phyloP scores from a whole-genome alignment of 306 rosid species.

The Hippophae tibetana region DNA sequence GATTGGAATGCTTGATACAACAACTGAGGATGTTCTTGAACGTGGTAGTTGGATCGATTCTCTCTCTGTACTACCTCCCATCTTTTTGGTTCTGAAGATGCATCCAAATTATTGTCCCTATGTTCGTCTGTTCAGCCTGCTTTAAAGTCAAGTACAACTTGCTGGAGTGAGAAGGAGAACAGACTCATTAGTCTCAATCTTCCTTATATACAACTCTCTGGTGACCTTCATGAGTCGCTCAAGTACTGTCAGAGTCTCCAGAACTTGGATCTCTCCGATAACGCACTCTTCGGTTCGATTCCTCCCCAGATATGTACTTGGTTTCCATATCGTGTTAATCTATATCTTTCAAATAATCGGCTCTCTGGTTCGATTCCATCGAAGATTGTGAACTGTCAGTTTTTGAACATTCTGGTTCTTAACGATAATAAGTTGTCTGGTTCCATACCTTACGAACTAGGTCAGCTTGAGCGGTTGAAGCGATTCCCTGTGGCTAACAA shows the following conservation, averaged over 20 bases:
- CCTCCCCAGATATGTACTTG: slow-evolving; percentile 40
- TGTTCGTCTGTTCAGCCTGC: no score
- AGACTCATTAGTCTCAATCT: no score
- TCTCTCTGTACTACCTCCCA: slow-evolving; percentile 67
- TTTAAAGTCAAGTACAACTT: no score
- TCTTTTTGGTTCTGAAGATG: slow-evolving; percentile 45
- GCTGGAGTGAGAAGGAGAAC: no score
- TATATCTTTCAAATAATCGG: slow-evolving; percentile 42
- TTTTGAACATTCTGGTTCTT: slow-evolving; percentile 31
- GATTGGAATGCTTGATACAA: no score
- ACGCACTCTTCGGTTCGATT: slow-evolving; percentile 31
- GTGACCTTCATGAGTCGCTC: no score
- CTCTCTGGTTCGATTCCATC: slow-evolving; percentile 45
- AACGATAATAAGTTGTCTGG: slow-evolving; percentile 32
- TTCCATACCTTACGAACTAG: slow-evolving; percentile 42
- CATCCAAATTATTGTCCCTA: no score
- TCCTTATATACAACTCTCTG: no score
- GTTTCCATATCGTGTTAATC: slow-evolving; percentile 44
- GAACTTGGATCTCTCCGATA: slow-evolving; percentile 33
- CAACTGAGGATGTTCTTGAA: no score
- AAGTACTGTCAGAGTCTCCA: slow-evolving; percentile 38
- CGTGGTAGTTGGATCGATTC: slow-evolving; percentile 32
- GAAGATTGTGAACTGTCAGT: slow-evolving; percentile 44
- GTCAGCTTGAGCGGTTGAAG: slow-evolving; percentile 43
- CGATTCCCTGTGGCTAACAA: slow-evolving; percentile 32